A percentile compares a stretch with the other conserved stretches of the same genome.
phyloP scores from a whole-genome alignment of 768 basidiomycete genomes.

The Boletellus sp. region DNA sequence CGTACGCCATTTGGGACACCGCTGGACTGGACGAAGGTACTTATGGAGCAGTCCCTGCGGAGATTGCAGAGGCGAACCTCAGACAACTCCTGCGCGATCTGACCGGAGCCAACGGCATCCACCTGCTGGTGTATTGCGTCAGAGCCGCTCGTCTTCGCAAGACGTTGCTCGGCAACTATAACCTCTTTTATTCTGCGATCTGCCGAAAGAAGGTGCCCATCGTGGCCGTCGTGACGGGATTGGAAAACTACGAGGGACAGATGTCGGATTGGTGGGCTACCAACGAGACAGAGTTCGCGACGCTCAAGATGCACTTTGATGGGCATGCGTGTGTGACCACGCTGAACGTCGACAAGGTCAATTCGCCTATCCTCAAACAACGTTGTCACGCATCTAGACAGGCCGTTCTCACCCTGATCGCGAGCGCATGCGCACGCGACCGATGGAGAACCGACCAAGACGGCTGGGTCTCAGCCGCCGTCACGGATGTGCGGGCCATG shows the following conservation, averaged over 20 bases:
- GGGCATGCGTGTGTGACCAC: constrained; percentile 41
- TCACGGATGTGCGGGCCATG: constrained; percentile 25
- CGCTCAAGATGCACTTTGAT: constrained; percentile 31
- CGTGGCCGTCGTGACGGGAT: constrained; percentile 35
- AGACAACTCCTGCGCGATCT: constrained; percentile 25
- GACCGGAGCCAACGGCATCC: constrained; percentile 25
- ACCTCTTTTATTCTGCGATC: constrained; percentile 35
- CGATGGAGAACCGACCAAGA: constrained; percentile 24
- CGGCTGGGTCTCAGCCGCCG: constrained; percentile 16
- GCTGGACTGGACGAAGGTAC: constrained; percentile 38
- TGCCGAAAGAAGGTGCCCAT: constrained; percentile 36
- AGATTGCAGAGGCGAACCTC: constrained; percentile 27
- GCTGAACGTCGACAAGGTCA: constrained; percentile 26
- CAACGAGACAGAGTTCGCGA: constrained; percentile 28
- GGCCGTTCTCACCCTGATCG: constrained; percentile 20
- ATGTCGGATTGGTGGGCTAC: constrained; percentile 33
- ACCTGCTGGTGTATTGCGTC: constrained; percentile 33
- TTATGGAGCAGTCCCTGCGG: constrained; percentile 28
- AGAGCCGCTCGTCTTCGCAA: constrained; percentile 30
- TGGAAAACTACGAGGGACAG: constrained; percentile 34
- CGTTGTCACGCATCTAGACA: constrained; percentile 27
- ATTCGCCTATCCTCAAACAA: constrained; percentile 26
- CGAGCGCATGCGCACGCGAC: constrained; percentile 16
- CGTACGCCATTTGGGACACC: constrained; percentile 36
- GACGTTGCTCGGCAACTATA: constrained; percentile 32